Base-by-base conservation (phyloP, 192 early-diverging fungal genomes). In the Haplosporangium gracile region DNA sequence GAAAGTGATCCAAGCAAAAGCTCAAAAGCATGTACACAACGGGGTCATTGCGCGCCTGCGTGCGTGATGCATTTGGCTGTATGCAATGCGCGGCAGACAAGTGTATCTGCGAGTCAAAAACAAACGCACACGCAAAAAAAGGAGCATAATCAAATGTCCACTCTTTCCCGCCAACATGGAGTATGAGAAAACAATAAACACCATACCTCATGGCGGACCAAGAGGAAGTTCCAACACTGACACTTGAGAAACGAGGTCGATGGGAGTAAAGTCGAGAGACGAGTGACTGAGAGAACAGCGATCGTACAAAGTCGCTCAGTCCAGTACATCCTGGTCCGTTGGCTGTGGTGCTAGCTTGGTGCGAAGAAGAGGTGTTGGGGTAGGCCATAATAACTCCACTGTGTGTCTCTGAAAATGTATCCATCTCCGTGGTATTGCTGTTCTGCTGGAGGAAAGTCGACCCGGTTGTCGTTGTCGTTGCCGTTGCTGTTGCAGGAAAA, bases 311-410 rank as follows among this genome's bases (percentile, higher is more conserved):
- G 18, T 45, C 29, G 13, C 45, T 74, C 40, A 77, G 7, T 6
- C 79, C 79, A 77, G 70, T 10, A 49, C 43, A 76, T 57, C 68
- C 63, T 2, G 34, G 72, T 32, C 70, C n/a, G 9, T n/a, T 47
- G 51, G 9, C 42, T 51, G 45, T 13, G 36, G 78, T 47, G 32
- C 22, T 70, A 24, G 42, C 42, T 13, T 6, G 26, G 11, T 29
- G 38, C 16, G 53, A 16, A 32, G 69, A 72, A 0, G 80, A 76
- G 11, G 53, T 45, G 78, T 47, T 78, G 3, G 83, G 74, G 29
- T 42, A 72, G 10, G 78, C 78, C 83, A 85, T 76, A n/a, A 80
- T 85, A 45, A 80, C 49, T 34, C 83, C 83, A 6, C 78, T 79
- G 29, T 85, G 83, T 10, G 47, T 13, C 9, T 79, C 78, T 45